Evolutionary conservation across 768 basidiomycete genomes (phyloP).

Genomic region (Mycena pura): DNA sequence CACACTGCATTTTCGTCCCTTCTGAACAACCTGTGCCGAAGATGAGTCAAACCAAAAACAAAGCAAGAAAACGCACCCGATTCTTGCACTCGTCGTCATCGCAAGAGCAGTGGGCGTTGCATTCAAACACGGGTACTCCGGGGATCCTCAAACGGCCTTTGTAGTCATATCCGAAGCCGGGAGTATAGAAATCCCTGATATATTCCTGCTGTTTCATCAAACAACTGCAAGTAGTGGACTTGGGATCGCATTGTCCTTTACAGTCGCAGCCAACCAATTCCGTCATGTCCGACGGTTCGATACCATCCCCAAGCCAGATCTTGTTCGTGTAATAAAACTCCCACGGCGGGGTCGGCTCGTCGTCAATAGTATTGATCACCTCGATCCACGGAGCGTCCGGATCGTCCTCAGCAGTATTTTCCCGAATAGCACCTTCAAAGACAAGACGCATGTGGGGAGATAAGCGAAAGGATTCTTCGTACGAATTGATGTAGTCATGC

Average conservation of each 20-base stretch:
- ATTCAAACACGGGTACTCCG: constrained; percentile 81
- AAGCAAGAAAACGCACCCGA: constrained; percentile 56
- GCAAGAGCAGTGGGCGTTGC: constrained; percentile 83
- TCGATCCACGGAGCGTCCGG: constrained; percentile 70
- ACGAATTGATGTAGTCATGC: constrained; percentile 70
- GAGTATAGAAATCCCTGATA: constrained; percentile 35
- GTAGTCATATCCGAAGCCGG: constrained; percentile 74
- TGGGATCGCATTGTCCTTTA: constrained; percentile 76
- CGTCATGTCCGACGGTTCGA: constrained; percentile 67
- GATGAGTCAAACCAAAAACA: background rate
- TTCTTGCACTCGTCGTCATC: constrained; percentile 78
- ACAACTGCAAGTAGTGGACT: constrained; percentile 76
- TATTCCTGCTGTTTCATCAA: constrained; percentile 59
- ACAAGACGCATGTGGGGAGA: constrained; percentile 55
- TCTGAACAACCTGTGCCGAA: constrained; percentile 74
- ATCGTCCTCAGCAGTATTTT: constrained; percentile 72
- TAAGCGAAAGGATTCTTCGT: constrained; percentile 47
- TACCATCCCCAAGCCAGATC: constrained; percentile 75
- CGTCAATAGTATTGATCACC: constrained; percentile 72
- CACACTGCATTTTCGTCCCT: constrained; percentile 70
- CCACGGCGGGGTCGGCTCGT: constrained; percentile 76
- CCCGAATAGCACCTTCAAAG: constrained; percentile 69
- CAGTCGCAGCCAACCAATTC: constrained; percentile 76
- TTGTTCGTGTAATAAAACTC: constrained; percentile 89
- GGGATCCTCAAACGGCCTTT: constrained; percentile 57